These are phyloP conservation scores for Didymella lethalis DNA, from an alignment of 2,329 filamentous ascomycete species.

Conservation along the genomic window DNA sequence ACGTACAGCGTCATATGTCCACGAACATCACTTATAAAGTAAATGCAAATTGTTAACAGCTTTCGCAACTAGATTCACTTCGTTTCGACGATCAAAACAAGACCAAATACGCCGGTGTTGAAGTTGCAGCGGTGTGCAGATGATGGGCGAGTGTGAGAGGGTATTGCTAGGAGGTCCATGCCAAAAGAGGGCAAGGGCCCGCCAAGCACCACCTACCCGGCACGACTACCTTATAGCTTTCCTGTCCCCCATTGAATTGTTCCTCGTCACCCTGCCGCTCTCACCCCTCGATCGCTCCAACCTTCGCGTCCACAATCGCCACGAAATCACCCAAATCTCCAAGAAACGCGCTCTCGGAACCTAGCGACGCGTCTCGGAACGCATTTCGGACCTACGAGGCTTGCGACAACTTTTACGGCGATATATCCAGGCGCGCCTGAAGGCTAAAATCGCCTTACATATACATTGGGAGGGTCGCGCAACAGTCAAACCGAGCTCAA, in stretches of 20 bases:
- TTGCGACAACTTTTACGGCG: constrained; percentile 43
- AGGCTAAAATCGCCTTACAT: constrained; percentile 22
- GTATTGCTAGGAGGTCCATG: constrained; percentile 39
- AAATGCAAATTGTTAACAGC: constrained; percentile 16
- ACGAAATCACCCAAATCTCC: constrained; percentile 38
- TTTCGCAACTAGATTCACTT: constrained; percentile 26
- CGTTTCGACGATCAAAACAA: constrained; percentile 64
- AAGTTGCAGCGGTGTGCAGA: constrained; percentile 41
- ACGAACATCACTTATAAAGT: constrained; percentile 14
- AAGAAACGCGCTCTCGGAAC: constrained; percentile 55
- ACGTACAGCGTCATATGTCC: constrained; percentile 9
- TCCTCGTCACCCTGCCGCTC: constrained; percentile 45
- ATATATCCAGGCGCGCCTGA: constrained; percentile 31
- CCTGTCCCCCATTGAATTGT: constrained; percentile 45
- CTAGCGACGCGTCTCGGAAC: constrained; percentile 50
- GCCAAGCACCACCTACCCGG: constrained; percentile 33
- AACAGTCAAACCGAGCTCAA: constrained; percentile 4
- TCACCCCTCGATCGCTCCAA: constrained; percentile 37
- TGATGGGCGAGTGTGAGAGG: constrained; percentile 36
- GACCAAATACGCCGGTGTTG: constrained; percentile 67
- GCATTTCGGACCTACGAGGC: constrained; percentile 39
- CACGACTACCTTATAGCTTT: constrained; percentile 40
- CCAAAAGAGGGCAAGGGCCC: constrained; percentile 36
- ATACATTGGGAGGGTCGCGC: constrained; percentile 25
- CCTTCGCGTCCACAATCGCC: constrained; percentile 38